Evolutionary conservation across 192 early-diverging fungal genomes (phyloP), one percentile per base, ranked within the genome.

Genomic region (Lobulomyces angularis): DNA sequence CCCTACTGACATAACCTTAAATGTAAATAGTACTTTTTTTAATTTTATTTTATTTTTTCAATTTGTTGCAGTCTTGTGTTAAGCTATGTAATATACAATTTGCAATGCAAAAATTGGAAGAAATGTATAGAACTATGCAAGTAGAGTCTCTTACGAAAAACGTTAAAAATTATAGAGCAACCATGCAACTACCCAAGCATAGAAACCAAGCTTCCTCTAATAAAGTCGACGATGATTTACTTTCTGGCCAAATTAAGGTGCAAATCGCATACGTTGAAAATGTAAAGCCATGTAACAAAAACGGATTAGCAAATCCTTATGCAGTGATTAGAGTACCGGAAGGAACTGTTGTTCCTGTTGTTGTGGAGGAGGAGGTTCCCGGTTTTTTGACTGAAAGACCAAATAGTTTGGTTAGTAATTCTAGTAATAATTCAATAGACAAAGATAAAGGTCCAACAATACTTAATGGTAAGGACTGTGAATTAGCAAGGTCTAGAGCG

Each of bases 31-130:
- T n/a, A 17, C 23, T 28, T 18, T 9, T 16, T n/a, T 54, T 28
- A 52, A 16, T 0, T 46, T 42, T 11, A 18, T n/a, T 23, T 62
- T 43, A n/a, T n/a, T n/a, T n/a, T n/a, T n/a, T n/a, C n/a, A n/a
- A n/a, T n/a, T n/a, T n/a, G 26, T 34, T 27, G 8, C 33, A 71
- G 60, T 71, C 64, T 3, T 73, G 70, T 50, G 70, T 67, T 6
- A 73, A 73, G 48, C 56, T 73, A 18, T 67, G 70, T 45, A 73
- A 73, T 45, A 63, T 73, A 29, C 59, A 66, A 29, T 69, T 59
- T 41, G 70, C 70, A 8, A 51, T 64, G 47, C 43, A 31, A 21
- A 72, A 73, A 35, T 56, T 73, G 20, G 53, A 65, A 17, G 68
- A 73, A 32, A 64, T 73, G 54, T 65, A 64, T 38, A 20, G 48